Conservation (phyloP, 2,329 filamentous ascomycete genomes). For the Biscogniauxia mediterranea region DNA sequence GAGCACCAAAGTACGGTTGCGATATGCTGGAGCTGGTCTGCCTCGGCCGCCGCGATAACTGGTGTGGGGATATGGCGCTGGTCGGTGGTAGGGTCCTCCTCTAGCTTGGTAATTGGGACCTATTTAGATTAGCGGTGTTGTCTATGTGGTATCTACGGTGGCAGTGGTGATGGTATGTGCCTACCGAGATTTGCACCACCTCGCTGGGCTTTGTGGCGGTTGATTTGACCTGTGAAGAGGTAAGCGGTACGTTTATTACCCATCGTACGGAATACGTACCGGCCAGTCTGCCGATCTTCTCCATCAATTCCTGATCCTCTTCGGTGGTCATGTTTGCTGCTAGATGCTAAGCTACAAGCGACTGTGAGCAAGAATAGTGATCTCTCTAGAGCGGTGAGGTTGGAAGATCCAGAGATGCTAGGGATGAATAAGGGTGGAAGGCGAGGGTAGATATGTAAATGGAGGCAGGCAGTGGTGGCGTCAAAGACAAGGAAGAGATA, state of each 20-base stretch:
- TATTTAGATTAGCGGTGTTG: constrained; percentile 10
- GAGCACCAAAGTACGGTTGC: constrained; percentile 33
- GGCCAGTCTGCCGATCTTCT: constrained; percentile 51
- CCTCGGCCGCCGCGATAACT: constrained; percentile 27
- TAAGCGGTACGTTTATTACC: constrained; percentile 18
- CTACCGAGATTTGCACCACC: constrained; percentile 37
- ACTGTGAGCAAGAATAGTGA: neutral
- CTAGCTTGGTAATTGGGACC: constrained; percentile 17
- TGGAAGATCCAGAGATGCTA: neutral
- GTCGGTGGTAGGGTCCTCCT: constrained; percentile 26
- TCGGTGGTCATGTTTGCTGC: constrained; percentile 24
- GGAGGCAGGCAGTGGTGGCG: too few species aligned
- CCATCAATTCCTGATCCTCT: constrained; percentile 53
- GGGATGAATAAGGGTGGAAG: neutral
- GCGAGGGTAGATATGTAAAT: neutral
- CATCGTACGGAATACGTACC: constrained; percentile 35
- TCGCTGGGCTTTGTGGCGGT: constrained; percentile 70
- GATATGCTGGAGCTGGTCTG: constrained; percentile 27
- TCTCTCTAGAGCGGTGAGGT: neutral
- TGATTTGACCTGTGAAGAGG: constrained; percentile 66
- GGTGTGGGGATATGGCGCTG: constrained; percentile 29
- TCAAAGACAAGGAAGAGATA: neutral
- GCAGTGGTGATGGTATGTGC: neutral
- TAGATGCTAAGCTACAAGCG: constrained; percentile 5
- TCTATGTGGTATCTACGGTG: neutral